These are phyloP conservation scores for Magnaporthiopsis incrustans DNA, from an alignment of 2,329 filamentous ascomycete species.

Conservation along the genomic window DNA sequence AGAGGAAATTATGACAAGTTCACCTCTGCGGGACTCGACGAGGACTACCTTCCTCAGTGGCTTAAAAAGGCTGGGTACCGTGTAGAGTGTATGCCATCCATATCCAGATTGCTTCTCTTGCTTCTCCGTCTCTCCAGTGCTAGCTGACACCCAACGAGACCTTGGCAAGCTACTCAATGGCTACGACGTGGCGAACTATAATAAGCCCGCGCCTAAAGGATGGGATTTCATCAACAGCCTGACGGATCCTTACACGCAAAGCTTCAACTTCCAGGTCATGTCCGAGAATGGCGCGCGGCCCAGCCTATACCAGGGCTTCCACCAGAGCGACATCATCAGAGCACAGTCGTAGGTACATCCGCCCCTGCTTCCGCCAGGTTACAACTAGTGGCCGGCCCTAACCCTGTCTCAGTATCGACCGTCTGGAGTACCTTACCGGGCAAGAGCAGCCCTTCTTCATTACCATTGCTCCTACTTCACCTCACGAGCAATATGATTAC, in stretches of 20 bases:
- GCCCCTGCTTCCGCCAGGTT: neutral
- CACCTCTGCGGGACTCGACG: slow-evolving; percentile 31
- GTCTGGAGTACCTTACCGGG: slow-evolving; percentile 12
- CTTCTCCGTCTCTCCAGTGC: neutral
- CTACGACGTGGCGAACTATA: slow-evolving; percentile 31
- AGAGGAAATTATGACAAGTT: slow-evolving; percentile 25
- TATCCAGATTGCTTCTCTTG: neutral
- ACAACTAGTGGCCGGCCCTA: neutral
- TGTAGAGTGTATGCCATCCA: slow-evolving; percentile 28
- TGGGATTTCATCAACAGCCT: too few species aligned
- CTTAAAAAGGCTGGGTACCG: slow-evolving; percentile 32
- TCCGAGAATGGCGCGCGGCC: too few species aligned
- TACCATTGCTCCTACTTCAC: slow-evolving; percentile 14
- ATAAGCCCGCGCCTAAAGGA: slow-evolving; percentile 12
- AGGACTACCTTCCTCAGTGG: slow-evolving; percentile 34
- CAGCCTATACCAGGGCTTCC: slow-evolving; percentile 27
- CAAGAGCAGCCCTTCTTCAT: slow-evolving; percentile 15
- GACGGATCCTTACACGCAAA: too few species aligned
- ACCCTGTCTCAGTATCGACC: slow-evolving; percentile 9
- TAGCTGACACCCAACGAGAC: slow-evolving; percentile 2
- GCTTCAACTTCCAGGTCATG: too few species aligned
- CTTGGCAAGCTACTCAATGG: slow-evolving; percentile 35
- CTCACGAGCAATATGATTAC: slow-evolving; percentile 10
- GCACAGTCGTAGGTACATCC: slow-evolving; percentile 24
- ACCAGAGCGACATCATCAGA: slow-evolving; percentile 46